These are phyloP conservation scores for Colletotrichum trifolii DNA, from an alignment of 2,329 filamentous ascomycete species.

Conservation along the genomic window DNA sequence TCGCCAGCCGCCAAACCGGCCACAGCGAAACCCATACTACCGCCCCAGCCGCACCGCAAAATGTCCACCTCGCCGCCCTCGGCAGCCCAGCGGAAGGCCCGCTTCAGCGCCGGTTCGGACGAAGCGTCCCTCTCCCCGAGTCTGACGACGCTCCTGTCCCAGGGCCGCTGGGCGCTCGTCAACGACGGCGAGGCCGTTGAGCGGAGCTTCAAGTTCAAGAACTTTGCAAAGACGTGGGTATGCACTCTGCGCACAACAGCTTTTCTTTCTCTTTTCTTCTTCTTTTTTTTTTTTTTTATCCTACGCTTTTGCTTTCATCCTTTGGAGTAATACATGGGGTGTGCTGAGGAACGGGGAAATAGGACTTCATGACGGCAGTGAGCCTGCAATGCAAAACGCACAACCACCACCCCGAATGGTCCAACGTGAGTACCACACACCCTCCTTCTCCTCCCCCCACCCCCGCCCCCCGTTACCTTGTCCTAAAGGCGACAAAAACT, in stretches of 20 bases:
- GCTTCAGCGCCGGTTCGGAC: conserved; percentile 60
- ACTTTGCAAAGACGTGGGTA: conserved; percentile 74
- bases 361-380: conserved; percentile 82
- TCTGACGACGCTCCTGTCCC: conserved; percentile 48
- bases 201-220: conserved; percentile 72
- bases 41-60: neutral
- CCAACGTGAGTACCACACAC: conserved; percentile 64
- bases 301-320: no score
- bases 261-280: neutral
- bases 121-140: conserved; percentile 47
- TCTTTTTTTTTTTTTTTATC: neutral
- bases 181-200: conserved; percentile 66
- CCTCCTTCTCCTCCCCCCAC: neutral
- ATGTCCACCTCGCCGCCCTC: conserved; percentile 16
- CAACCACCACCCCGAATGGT: conserved; percentile 82
- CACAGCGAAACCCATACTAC: neutral
- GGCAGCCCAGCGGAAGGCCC: conserved; percentile 29
- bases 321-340: neutral
- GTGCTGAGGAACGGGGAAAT: conserved; percentile 12
- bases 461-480: neutral
- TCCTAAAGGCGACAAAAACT: neutral
- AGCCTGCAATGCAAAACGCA: conserved; percentile 74
- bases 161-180: conserved; percentile 62
- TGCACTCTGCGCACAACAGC: conserved; percentile 40
- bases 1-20: neutral